These are phyloP conservation scores for Xylaria bambusicola DNA, from an alignment of 495 filamentous ascomycete species.

Conservation along the genomic window DNA sequence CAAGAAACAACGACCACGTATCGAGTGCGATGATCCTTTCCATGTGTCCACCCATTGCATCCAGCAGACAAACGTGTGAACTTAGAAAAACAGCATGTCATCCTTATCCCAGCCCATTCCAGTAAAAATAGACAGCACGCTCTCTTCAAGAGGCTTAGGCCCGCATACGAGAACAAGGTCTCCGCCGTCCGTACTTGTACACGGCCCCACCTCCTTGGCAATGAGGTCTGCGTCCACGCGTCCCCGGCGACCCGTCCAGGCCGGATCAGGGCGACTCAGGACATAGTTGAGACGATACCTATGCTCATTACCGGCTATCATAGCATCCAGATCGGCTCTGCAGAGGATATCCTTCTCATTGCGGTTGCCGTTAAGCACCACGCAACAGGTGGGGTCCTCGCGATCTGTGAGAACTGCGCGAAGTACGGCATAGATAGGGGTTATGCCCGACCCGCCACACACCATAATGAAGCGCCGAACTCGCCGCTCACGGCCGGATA, in stretches of 20 bases:
- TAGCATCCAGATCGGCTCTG: conserved; percentile 68
- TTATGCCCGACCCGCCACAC: conserved; percentile 86
- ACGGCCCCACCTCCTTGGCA: conserved; percentile 56
- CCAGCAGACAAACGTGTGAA: neutral
- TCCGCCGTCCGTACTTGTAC: conserved; percentile 34
- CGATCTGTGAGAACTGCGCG: conserved; percentile 65
- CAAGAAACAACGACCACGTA: too few relatives aligned
- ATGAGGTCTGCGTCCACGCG: conserved; percentile 67
- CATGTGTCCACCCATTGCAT: too few relatives aligned
- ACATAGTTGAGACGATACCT: conserved; percentile 71
- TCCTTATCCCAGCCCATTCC: conserved; percentile 74
- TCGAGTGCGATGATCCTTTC: too few relatives aligned
- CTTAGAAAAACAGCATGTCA: conserved; percentile 83
- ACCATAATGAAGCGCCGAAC: conserved; percentile 84
- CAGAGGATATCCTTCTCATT: conserved; percentile 83
- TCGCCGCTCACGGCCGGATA: conserved; percentile 59
- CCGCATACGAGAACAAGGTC: conserved; percentile 84
- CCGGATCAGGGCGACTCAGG: conserved; percentile 62
- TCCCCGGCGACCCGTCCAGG: conserved; percentile 72
- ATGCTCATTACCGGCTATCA: conserved; percentile 52
- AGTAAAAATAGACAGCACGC: conserved; percentile 60
- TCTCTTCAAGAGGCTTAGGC: conserved; percentile 75
- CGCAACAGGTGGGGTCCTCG: conserved; percentile 50
- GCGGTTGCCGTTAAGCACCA: conserved; percentile 81
- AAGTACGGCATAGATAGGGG: conserved; percentile 88